Evolutionary conservation across 2,329 filamentous ascomycete species (phyloP).

Genomic region (Clarireedia homoeocarpa): DNA sequence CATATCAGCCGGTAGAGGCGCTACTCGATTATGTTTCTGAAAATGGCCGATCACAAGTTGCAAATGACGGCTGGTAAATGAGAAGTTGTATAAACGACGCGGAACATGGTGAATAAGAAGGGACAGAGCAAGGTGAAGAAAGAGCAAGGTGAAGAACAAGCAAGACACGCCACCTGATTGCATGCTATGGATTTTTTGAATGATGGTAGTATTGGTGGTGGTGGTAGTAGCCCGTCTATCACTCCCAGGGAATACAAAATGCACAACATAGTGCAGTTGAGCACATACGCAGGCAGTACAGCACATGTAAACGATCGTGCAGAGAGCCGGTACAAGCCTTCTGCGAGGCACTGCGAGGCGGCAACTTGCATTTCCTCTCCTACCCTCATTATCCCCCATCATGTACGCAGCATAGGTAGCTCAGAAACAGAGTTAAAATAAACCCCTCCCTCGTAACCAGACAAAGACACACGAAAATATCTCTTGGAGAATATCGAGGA

Average conservation of each 20-base stretch:
- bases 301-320: conserved; percentile 25
- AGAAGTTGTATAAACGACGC: conserved; percentile 5
- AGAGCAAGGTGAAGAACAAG: not conserved
- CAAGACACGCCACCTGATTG: conserved; percentile 8
- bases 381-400: not conserved
- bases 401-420: not conserved
- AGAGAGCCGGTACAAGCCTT: conserved; percentile 14
- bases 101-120: conserved; percentile 1
- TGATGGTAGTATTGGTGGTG: too few relatives aligned
- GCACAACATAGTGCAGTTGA: conserved; percentile 14
- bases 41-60: conserved; percentile 2
- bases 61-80: conserved; percentile 10
- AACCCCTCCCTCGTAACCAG: not conserved
- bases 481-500: not conserved
- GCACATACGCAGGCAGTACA: conserved; percentile 16
- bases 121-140: not conserved
- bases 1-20: conserved; percentile 1
- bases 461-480: not conserved
- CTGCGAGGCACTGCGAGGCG: conserved; percentile 21
- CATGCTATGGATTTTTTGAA: not conserved
- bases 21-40: not conserved
- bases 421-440: not conserved
- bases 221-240: not conserved
- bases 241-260: conserved; percentile 7
- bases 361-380: conserved; percentile 17